Conservation (phyloP, 1,284 basidiomycete species). For the Nidula niveotomentosa region DNA sequence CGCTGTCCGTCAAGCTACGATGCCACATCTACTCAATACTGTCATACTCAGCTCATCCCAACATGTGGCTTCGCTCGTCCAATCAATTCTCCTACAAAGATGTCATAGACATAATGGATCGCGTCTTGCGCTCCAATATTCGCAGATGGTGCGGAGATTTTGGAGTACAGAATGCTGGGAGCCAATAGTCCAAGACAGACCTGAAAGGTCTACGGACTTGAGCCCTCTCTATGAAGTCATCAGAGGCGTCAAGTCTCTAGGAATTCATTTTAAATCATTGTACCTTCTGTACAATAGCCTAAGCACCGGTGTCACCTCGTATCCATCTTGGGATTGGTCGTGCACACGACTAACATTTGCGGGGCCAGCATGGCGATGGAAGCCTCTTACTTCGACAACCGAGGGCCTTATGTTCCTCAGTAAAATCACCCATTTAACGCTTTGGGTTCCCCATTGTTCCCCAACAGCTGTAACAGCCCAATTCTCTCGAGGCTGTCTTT, state of each 20-base stretch:
- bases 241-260: conserved; percentile 22
- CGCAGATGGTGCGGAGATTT: conserved; percentile 24
- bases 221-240: conserved; percentile 26
- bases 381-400: conserved; percentile 24
- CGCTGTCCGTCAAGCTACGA: conserved; percentile 25
- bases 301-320: conserved; percentile 8
- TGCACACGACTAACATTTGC: conserved; percentile 28
- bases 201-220: conserved; percentile 18
- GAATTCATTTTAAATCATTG: conserved; percentile 23
- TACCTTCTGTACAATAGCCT: conserved; percentile 30
- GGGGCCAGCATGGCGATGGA: conserved; percentile 31
- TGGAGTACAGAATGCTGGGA: conserved; percentile 29
- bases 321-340: conserved; percentile 15
- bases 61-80: conserved; percentile 26
- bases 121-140: conserved; percentile 29
- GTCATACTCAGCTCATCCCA: conserved; percentile 26
- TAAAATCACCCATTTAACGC: conserved; percentile 30
- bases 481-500: conserved; percentile 6
- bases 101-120: conserved; percentile 10
- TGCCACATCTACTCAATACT: conserved; percentile 36
- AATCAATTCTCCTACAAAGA: conserved; percentile 24
- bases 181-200: conserved; percentile 16
- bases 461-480: neutral
- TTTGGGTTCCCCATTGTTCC: conserved; percentile 21
- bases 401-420: conserved; percentile 30